Evolutionary conservation across 2,329 filamentous ascomycete genomes (phyloP).

Genomic region (Cephalotrichum gorgonifer): DNA sequence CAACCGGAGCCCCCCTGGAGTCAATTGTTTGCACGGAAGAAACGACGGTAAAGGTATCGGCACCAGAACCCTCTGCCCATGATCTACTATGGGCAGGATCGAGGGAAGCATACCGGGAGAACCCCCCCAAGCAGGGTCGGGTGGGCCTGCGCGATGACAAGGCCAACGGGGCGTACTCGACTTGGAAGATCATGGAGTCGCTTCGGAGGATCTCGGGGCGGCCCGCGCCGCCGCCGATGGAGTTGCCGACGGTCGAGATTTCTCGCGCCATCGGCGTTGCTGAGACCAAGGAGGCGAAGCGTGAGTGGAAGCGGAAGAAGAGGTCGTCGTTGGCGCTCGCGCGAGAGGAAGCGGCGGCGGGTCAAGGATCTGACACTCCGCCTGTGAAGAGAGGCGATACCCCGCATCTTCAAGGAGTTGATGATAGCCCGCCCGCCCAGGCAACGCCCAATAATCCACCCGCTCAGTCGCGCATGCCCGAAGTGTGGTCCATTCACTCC

Average conservation of each 20-base stretch:
- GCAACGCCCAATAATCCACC: too few species aligned
- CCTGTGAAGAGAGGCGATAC: too few species aligned
- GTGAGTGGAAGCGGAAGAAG: slow-evolving; percentile 21
- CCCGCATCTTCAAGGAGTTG: too few species aligned
- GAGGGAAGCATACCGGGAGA: not conserved
- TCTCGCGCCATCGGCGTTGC: not conserved
- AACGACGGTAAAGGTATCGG: not conserved
- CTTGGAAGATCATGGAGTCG: slow-evolving; percentile 28
- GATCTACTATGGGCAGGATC: not conserved
- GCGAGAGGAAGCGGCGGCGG: slow-evolving; percentile 10
- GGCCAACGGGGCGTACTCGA: slow-evolving; percentile 32
- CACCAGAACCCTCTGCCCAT: not conserved
- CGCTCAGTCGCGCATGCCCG: not conserved
- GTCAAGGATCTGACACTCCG: too few species aligned
- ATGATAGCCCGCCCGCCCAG: not conserved
- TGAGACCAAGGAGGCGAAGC: slow-evolving; percentile 5
- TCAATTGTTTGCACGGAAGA: not conserved
- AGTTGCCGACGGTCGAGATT: not conserved
- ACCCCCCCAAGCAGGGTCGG: not conserved
- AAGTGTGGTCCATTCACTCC: not conserved
- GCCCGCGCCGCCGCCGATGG: not conserved
- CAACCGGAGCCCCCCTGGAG: too few species aligned
- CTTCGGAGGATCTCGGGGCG: slow-evolving; percentile 24
- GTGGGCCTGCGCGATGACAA: slow-evolving; percentile 30
- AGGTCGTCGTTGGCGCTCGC: slow-evolving; percentile 11